phyloP scores from a whole-genome alignment of 2,329 filamentous ascomycete genomes.

The Fusarium tricinctum region DNA sequence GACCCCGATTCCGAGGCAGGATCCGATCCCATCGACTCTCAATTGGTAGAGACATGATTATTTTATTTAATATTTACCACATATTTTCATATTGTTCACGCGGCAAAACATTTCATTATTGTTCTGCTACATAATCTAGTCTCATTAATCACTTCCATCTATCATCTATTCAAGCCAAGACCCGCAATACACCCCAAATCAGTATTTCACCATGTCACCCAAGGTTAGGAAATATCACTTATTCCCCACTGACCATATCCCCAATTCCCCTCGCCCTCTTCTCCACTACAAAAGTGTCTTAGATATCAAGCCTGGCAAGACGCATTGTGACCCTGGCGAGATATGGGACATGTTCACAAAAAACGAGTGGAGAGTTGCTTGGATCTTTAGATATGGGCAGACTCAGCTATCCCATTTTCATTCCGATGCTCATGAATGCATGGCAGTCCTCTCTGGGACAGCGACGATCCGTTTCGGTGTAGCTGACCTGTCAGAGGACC shows the following conservation, averaged over 20 bases:
- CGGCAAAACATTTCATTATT: too few relatives aligned
- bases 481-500: conserved; percentile 60
- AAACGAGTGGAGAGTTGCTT: conserved; percentile 67
- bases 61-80: too few relatives aligned
- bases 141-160: too few relatives aligned
- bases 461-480: conserved; percentile 68
- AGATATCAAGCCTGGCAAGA: neutral
- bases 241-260: conserved; percentile 60
- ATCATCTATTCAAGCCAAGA: too few relatives aligned
- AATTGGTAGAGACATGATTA: too few relatives aligned
- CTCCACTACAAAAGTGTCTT: conserved; percentile 61
- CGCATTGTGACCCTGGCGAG: conserved; percentile 54
- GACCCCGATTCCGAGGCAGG: too few relatives aligned
- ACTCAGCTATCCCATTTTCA: conserved; percentile 71
- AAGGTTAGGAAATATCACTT: conserved; percentile 56
- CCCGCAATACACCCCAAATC: neutral
- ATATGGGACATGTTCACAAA: conserved; percentile 57
- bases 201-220: neutral
- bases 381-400: conserved; percentile 69
- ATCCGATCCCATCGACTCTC: too few relatives aligned
- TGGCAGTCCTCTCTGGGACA: conserved; percentile 66
- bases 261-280: conserved; percentile 65
- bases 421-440: conserved; percentile 68
- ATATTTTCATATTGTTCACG: too few relatives aligned
- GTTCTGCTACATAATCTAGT: too few relatives aligned